These are phyloP conservation scores for Myriosclerotinia scirpicola DNA, from an alignment of 2,329 filamentous ascomycete species.

Conservation along the genomic window DNA sequence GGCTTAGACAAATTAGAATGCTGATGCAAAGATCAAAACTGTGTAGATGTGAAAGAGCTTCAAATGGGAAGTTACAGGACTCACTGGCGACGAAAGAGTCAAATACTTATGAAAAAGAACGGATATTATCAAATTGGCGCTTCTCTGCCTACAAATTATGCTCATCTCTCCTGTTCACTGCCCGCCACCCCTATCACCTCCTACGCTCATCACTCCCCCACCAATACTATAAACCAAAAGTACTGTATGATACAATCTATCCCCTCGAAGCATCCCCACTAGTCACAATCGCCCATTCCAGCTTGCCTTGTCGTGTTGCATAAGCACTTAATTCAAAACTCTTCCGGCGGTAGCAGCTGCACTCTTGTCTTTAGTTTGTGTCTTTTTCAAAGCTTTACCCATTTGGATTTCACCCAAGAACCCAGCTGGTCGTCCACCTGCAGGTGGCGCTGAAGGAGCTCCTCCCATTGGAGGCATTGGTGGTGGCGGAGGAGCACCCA, in stretches of 20 bases:
- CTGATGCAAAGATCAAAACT: background rate
- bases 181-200: background rate
- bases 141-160: conserved; percentile 12
- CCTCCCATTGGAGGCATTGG: conserved; percentile 45
- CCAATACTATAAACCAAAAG: conserved; percentile 1
- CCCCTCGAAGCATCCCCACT: background rate
- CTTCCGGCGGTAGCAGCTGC: conserved; percentile 69
- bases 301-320: background rate
- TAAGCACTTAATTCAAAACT: conserved; percentile 50
- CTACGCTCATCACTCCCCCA: background rate
- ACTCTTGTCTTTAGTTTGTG: conserved; percentile 85
- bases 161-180: conserved; percentile 1
- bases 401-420: conserved; percentile 81
- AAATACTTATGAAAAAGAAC: background rate
- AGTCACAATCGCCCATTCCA: background rate
- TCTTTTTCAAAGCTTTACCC: conserved; percentile 80
- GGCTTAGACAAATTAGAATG: background rate
- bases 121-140: conserved; percentile 14
- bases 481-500: conserved; percentile 40
- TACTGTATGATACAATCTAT: conserved; percentile 13
- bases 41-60: background rate
- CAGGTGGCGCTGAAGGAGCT: conserved; percentile 32
- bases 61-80: background rate
- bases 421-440: conserved; percentile 52
- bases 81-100: background rate